A percentile compares a stretch with the other conserved stretches of the same genome.
Evolutionary conservation across 2,329 filamentous ascomycete species (phyloP).

Genomic region (Colletotrichum ledebouriae): DNA sequence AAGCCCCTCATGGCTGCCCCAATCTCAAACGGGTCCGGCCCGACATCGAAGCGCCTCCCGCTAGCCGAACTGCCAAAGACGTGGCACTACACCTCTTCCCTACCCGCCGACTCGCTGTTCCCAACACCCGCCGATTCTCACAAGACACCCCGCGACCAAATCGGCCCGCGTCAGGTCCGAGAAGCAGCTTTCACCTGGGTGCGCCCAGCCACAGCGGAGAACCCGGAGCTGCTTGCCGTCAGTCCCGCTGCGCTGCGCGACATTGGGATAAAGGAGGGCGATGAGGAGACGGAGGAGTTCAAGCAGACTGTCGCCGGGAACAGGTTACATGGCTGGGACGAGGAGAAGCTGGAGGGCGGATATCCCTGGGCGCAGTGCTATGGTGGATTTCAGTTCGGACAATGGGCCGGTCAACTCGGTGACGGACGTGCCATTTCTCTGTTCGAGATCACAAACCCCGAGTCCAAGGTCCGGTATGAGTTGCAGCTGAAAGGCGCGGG

Average conservation of each 20-base stretch:
- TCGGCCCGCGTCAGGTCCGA: constrained; percentile 86
- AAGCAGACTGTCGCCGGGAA: constrained; percentile 84
- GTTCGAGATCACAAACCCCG: constrained; percentile 87
- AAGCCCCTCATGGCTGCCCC: constrained; percentile 51
- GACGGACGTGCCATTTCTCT: constrained; percentile 95
- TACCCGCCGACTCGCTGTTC: constrained; percentile 83
- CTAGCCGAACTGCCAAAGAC: constrained; percentile 73
- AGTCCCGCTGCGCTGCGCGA: constrained; percentile 84
- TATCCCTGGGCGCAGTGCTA: constrained; percentile 99
- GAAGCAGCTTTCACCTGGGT: constrained; percentile 92
- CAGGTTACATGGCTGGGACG: constrained; percentile 82
- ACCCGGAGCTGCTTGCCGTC: constrained; percentile 84
- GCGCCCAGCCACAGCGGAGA: constrained; percentile 78
- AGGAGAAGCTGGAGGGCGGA: constrained; percentile 74
- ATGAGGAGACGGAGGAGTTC: constrained; percentile 81
- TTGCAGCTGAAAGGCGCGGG: constrained; percentile 96
- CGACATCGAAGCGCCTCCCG: constrained; percentile 49
- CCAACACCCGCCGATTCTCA: constrained; percentile 87
- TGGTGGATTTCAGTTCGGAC: constrained; percentile 84
- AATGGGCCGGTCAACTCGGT: constrained; percentile 95
- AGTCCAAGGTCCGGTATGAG: constrained; percentile 82
- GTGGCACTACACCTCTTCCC: constrained; percentile 73
- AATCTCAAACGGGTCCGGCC: constrained; percentile 48
- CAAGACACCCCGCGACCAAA: constrained; percentile 79
- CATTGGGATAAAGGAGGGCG: constrained; percentile 78